These are phyloP conservation scores for Talaromyces sp. DNA, from an alignment of 2,329 filamentous ascomycete genomes.

Conservation along the genomic window DNA sequence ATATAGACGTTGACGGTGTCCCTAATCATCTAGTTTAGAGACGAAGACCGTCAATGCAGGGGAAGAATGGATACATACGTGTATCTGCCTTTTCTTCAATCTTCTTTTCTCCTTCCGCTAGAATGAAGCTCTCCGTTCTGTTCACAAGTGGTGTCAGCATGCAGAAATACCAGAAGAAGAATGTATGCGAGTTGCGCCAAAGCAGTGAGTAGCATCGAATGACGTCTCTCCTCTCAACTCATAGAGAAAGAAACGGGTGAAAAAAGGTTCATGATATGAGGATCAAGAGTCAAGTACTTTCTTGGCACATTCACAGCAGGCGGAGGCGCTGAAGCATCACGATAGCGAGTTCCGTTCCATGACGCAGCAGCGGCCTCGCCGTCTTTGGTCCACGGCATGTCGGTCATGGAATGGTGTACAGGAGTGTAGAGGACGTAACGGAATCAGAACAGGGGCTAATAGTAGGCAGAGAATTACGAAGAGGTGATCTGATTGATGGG, in stretches of 20 bases:
- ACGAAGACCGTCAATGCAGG: neutral
- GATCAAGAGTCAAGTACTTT: conserved; percentile 1
- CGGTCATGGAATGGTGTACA: neutral
- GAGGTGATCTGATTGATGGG: neutral
- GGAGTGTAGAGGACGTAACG: neutral
- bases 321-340: conserved; percentile 10
- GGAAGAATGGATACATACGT: conserved; percentile 55
- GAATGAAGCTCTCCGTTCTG: conserved; percentile 91
- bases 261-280: neutral
- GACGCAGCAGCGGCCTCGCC: conserved; percentile 5
- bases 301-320: conserved; percentile 10
- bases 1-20: conserved; percentile 91
- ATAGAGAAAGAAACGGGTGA: neutral
- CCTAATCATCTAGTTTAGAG: conserved; percentile 46
- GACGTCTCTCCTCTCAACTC: neutral
- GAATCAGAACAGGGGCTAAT: neutral
- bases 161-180: neutral
- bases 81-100: conserved; percentile 84
- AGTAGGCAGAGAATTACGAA: neutral
- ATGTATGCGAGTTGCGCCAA: no score
- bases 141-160: conserved; percentile 13
- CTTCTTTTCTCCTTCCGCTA: conserved; percentile 86
- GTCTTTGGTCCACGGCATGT: conserved; percentile 8
- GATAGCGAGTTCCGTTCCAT: conserved; percentile 13
- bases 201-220: neutral